Conservation (phyloP, 768 basidiomycete genomes). For the Xerocomellus chrysenteron region DNA sequence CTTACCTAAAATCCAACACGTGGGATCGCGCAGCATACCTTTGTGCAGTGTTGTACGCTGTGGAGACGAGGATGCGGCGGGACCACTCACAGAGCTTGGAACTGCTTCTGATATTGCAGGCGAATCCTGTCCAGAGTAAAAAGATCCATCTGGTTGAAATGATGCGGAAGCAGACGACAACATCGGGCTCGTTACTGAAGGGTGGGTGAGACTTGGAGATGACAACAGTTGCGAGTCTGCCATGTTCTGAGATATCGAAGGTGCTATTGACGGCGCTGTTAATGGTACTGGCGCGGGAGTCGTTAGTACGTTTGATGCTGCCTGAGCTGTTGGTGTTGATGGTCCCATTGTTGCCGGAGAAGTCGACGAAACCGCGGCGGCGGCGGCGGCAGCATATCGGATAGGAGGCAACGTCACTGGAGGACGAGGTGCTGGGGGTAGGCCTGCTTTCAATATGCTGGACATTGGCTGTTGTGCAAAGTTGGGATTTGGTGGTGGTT, state of each 20-base stretch:
- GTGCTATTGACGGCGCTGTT: slow-evolving; percentile 38
- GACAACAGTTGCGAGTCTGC: slow-evolving; percentile 46
- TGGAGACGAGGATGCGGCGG: slow-evolving; percentile 61
- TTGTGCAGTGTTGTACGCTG: slow-evolving; percentile 47
- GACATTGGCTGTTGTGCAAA: slow-evolving; percentile 78
- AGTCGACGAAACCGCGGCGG: slow-evolving; percentile 37
- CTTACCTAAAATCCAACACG: slow-evolving; percentile 23
- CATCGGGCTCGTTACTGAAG: slow-evolving; percentile 79
- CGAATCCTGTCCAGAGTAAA: slow-evolving; percentile 70
- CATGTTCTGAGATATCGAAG: slow-evolving; percentile 33
- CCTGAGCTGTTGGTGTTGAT: slow-evolving; percentile 35
- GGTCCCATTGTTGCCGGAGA: slow-evolving; percentile 23
- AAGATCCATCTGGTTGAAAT: slow-evolving; percentile 65
- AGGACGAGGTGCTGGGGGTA: slow-evolving; percentile 56
- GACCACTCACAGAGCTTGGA: slow-evolving; percentile 42
- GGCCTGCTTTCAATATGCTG: slow-evolving; percentile 70
- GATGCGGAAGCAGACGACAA: slow-evolving; percentile 67
- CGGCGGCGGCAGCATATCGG: slow-evolving; percentile 90
- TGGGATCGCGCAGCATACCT: slow-evolving; percentile 39
- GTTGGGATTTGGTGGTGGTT: slow-evolving; percentile 79
- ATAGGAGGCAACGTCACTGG: slow-evolving; percentile 70
- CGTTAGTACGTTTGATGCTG: slow-evolving; percentile 34
- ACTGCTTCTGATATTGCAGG: slow-evolving; percentile 71
- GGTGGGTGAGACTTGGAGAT: slow-evolving; percentile 85
- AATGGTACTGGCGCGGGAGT: slow-evolving; percentile 40